A percentile compares a stretch with the other conserved stretches of the same genome.
Evolutionary conservation across 1,284 basidiomycete genomes (phyloP).

Genomic region (Rhodotorula sp.): DNA sequence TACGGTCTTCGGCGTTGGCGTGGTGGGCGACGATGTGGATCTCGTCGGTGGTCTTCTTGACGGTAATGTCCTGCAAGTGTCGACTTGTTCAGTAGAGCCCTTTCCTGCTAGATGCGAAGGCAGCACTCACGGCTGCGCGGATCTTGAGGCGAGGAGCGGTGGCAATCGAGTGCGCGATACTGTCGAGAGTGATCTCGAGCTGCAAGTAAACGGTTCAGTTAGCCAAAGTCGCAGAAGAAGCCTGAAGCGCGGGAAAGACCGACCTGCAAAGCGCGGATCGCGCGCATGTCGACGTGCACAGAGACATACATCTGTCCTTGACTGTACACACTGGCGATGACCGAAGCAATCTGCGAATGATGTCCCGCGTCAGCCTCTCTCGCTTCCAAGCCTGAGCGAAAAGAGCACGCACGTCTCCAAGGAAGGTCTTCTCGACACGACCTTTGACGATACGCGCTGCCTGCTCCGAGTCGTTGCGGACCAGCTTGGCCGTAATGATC

Average conservation of each 20-base stretch:
- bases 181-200: slow-evolving; percentile 90
- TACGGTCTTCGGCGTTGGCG: slow-evolving; percentile 63
- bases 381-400: neutral
- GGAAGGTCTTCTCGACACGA: slow-evolving; percentile 87
- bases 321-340: slow-evolving; percentile 95
- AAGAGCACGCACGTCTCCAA: slow-evolving; percentile 75
- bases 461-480: slow-evolving; percentile 67
- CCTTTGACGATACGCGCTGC: slow-evolving; percentile 98
- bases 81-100: too few species aligned
- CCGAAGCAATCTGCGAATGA: slow-evolving; percentile 68
- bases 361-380: neutral
- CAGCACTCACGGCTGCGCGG: slow-evolving; percentile 66
- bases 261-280: slow-evolving; percentile 86
- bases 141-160: slow-evolving; percentile 87
- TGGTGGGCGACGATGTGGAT: slow-evolving; percentile 68
- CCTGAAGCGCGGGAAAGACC: slow-evolving; percentile 29
- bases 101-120: neutral
- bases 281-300: slow-evolving; percentile 85
- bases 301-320: slow-evolving; percentile 89
- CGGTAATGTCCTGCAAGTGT: slow-evolving; percentile 33
- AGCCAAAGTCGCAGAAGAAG: neutral
- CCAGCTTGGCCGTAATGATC: slow-evolving; percentile 94
- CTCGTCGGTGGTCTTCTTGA: slow-evolving; percentile 59
- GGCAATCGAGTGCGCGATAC: slow-evolving; percentile 89
- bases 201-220: slow-evolving; percentile 46